Evolutionary conservation across 148 eudicot genomes (phyloP).

Genomic region (Amaranthus hypochondriacus): DNA sequence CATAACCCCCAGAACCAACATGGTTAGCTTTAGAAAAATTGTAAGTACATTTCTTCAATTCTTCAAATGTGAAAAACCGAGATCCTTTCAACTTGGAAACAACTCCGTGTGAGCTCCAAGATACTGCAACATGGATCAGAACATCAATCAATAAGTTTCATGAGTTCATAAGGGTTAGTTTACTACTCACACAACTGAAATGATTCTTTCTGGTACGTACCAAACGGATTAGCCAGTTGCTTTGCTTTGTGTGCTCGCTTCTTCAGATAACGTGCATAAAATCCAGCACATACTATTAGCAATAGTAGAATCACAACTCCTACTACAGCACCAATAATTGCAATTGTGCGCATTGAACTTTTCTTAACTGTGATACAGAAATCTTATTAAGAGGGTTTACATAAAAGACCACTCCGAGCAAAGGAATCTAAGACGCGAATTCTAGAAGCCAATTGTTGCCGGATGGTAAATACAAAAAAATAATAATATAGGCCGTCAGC

Average conservation of each 20-base stretch:
- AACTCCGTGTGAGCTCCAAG: slow-evolving; percentile 57
- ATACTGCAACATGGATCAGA: slow-evolving; percentile 37
- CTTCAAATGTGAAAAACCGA: slow-evolving; percentile 61
- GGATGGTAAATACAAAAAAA: background rate
- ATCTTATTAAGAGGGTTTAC: background rate
- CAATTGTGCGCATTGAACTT: slow-evolving; percentile 33
- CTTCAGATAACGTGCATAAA: slow-evolving; percentile 50
- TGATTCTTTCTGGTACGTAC: slow-evolving; percentile 23
- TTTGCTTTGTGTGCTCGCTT: slow-evolving; percentile 43
- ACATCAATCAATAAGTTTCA: background rate
- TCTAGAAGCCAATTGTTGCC: background rate
- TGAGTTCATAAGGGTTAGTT: background rate
- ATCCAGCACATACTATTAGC: slow-evolving; percentile 39
- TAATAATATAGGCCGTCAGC: too few relatives aligned
- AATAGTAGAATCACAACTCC: slow-evolving; percentile 39
- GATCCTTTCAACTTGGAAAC: slow-evolving; percentile 73
- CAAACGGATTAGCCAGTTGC: slow-evolving; percentile 49
- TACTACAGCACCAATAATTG: slow-evolving; percentile 38
- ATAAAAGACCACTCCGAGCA: background rate
- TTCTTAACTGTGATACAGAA: slow-evolving; percentile 20
- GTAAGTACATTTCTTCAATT: slow-evolving; percentile 54
- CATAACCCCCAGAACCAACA: slow-evolving; percentile 80
- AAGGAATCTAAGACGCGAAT: background rate
- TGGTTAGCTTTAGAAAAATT: slow-evolving; percentile 50
- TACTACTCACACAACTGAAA: background rate